phyloP scores from a whole-genome alignment of 2,329 filamentous ascomycete genomes.

The Lachnellula willkommii region DNA sequence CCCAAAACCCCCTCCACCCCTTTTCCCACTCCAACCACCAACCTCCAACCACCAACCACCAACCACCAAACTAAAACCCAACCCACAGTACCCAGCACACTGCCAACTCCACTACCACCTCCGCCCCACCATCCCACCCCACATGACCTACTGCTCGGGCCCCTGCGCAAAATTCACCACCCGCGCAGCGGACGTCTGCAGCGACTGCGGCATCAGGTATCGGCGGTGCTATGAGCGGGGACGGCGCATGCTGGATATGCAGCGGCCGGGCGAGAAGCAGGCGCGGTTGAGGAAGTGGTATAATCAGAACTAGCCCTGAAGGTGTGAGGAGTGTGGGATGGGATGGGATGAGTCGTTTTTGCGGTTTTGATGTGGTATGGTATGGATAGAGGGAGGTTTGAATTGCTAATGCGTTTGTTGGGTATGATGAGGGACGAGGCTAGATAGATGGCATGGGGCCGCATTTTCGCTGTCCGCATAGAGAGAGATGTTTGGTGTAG shows the following conservation, averaged over 20 bases:
- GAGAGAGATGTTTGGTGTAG: neutral
- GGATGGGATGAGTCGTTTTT: neutral
- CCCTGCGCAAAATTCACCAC: conserved; percentile 6
- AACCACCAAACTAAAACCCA: neutral
- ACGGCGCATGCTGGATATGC: neutral
- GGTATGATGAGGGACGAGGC: too few relatives aligned
- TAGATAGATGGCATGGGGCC: neutral
- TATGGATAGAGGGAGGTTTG: neutral
- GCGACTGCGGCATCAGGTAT: neutral
- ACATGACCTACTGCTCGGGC: conserved; percentile 16
- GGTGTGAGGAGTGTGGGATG: neutral
- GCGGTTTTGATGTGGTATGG: too few relatives aligned
- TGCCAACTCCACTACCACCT: conserved; percentile 28
- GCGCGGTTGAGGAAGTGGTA: neutral
- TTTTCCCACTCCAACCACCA: neutral
- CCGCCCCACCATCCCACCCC: conserved; percentile 13
- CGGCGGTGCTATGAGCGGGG: neutral
- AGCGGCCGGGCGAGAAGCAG: neutral
- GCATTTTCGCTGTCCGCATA: neutral
- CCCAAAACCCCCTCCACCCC: neutral
- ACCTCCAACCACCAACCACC: too few relatives aligned
- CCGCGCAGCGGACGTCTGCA: neutral
- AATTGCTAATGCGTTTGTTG: neutral
- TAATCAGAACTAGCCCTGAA: neutral
- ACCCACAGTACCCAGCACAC: conserved; percentile 17